Base-by-base conservation (phyloP, 345 rosid genomes). In the Iberis pinnata region DNA sequence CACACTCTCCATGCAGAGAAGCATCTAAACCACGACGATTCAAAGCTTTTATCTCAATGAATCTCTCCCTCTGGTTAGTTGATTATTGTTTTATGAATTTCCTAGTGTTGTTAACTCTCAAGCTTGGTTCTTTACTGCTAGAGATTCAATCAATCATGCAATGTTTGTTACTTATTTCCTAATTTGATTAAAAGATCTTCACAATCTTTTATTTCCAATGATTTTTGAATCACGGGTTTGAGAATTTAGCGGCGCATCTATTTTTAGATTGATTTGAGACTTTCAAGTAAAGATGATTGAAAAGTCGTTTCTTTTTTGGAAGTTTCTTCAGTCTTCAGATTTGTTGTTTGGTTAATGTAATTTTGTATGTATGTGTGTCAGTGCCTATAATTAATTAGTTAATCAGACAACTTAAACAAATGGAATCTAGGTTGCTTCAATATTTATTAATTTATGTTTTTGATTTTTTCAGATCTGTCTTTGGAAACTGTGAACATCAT, bases 381-480 rank as follows among this genome's bases (percentile, higher is more conserved):
- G 66, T 60, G 43, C 25, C 4, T 32, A 53, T 60, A 33, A 8
- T 26, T 57, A 49, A 32, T 41, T 33, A 57, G 43, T 9, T 35
- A 43, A 18, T 43, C 24, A 57, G 29, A 31, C 32, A 27, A 59
- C 33, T 16, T 45, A 49, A n/a, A 49, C 13, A 49, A 27, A 37
- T 20, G 65, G 50, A 53, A 53, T 59, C 71, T 52, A 37, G 19
- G 45, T 66, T 58, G 48, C 70, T 65, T 53, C 17, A 24, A 39
- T 18, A 38, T 32, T 3, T 32, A 56, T 13, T 48, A 18, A 35
- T 56, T 39, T 24, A 16, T 53, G 7, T 17, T 22, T 25, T 12
- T 6, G 12, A 9, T 14, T 19, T 26, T 32, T 53, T 46, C 67
- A 67, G 71, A 67, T 67, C 71, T 67, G 72, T 53, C 53, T 14